A percentile compares a stretch with the other conserved stretches of the same genome.
These are phyloP conservation scores for Aspergillus diversus DNA, from an alignment of 495 filamentous ascomycete genomes.

Conservation along the genomic window DNA sequence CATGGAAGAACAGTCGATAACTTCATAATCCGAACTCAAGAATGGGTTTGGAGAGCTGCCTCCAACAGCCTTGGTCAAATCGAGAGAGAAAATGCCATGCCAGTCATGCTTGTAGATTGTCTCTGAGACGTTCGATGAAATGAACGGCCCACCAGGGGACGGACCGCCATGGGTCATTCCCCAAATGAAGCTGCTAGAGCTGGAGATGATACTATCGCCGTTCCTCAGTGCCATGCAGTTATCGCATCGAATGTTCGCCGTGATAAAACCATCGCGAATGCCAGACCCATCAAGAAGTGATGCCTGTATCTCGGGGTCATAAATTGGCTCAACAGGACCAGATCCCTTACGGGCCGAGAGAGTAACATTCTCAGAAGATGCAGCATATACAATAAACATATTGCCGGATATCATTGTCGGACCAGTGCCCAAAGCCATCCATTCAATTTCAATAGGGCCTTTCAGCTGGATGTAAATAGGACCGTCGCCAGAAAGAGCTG, in stretches of 20 bases:
- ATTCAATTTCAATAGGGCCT: constrained; percentile 58
- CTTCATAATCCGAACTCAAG: constrained; percentile 20
- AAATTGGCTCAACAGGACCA: constrained; percentile 51
- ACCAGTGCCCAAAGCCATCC: constrained; percentile 66
- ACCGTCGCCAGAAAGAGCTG: constrained; percentile 19
- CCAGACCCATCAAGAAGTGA: constrained; percentile 64
- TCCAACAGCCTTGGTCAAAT: constrained; percentile 58
- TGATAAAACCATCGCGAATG: constrained; percentile 51
- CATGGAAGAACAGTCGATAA: constrained; percentile 14
- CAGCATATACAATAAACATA: constrained; percentile 68
- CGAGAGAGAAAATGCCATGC: constrained; percentile 55
- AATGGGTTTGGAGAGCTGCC: constrained; percentile 64
- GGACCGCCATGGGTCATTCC: constrained; percentile 56
- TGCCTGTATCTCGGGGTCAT: constrained; percentile 48
- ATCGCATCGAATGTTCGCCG: constrained; percentile 61
- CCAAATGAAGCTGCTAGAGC: constrained; percentile 60
- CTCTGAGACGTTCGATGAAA: constrained; percentile 49
- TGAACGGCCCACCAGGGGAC: constrained; percentile 53
- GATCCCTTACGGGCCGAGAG: constrained; percentile 56
- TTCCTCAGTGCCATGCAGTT: constrained; percentile 57
- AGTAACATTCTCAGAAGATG: constrained; percentile 59
- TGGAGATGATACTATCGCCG: constrained; percentile 49
- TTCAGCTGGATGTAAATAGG: constrained; percentile 62
- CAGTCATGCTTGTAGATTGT: constrained; percentile 60
- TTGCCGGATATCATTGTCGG: constrained; percentile 58